Base-by-base conservation (phyloP, 208 protist species). In the Lotmaria passim region DNA sequence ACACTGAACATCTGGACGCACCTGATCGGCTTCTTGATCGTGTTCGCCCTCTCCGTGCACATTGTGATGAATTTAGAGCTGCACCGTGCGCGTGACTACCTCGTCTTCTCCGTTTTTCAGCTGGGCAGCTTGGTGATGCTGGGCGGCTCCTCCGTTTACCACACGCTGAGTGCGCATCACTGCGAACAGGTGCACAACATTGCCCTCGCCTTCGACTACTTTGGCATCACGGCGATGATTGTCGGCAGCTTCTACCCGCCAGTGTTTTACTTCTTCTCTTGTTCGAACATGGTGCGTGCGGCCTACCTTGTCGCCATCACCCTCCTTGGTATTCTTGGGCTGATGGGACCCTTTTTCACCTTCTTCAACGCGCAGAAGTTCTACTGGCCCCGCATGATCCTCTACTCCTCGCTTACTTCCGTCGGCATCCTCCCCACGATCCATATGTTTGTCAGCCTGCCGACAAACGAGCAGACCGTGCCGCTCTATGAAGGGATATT, bases 1-100 rank as follows among this genome's bases (percentile, higher is more conserved):
- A 89, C 89, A 23, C 51, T 93, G 38, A 96, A 94, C 74, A 73
- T 96, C 21, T 95, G 87, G 88, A 90, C 86, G 3, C 91, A 96
- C 80, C 75, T 86, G 19, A 17, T 83, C n/a, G 86, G 87, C n/a
- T 87, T 87, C 48, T 14, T 96, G 38, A 46, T 89, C 24, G 91
- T 91, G 65, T 15, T 89, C 12, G 59, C 52, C 11, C 62, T 95
- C 21, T 74, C 79, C 3, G 44, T 88, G n/a, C 56, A 75, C 44
- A 75, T 69, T 36, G 30, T 83, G 5, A 12, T 95, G 1, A 87
- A 83, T 58, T 55, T 68, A 33, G 60, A 63, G 30, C 50, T 83
- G 31, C 58, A 60, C 19, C 67, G 75, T 69, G 75, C 62, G 11
- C 66, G 63, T 0, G 59, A 75, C 39, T 67, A 70, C 28, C 70